Base-by-base conservation (phyloP, 179 eudicot species). In the Camellia oleifera region DNA sequence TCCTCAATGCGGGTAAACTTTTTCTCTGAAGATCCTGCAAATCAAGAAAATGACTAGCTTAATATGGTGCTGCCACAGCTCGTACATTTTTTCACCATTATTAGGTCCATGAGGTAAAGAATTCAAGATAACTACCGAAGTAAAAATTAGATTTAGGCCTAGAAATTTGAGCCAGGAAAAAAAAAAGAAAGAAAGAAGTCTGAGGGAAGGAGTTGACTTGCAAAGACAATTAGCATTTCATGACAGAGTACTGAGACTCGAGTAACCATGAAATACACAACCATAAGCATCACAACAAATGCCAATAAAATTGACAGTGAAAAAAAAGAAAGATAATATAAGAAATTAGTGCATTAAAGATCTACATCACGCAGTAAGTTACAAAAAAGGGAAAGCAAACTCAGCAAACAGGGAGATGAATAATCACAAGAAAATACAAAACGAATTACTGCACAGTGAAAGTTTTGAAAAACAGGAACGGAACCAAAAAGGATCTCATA, bases 21-120 rank as follows among this genome's bases (percentile, higher is more conserved):
- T 66, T 84, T 91, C 82, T 91, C 94, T 5, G 92, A 83, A 79
- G 94, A 80, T 81, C 87, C 98, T 93, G 93, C 90, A 84, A 84
- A 72, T 72, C 68, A 81, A 78, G 72, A 15, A 56, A 82, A 69
- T 67, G 70, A 74, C 60, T 14, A 80, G 15, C 15, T 50, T 58
- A 7, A 45, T 81, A 12, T 45, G 42, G 5, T 54, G 17, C 23
- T 26, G 18, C 8, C 26, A 45, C 18, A 69, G 1, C 13, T 50
- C 60, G 48, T 12, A 42, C 15, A 9, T 3, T 50, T 40, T 14
- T 46, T 56, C 60, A 80, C 3, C 0, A 26, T 26, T 57, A n/a
- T 74, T 50, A 71, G 4, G 14, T 40, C 67, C 40, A 40, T 60
- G 20, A 61, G 60, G 58, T 4, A 70, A 70, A 42, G 44, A 32